These are phyloP conservation scores for Rhododendron griersonianum DNA, from an alignment of 148 eudicot genomes.

Conservation along the genomic window DNA sequence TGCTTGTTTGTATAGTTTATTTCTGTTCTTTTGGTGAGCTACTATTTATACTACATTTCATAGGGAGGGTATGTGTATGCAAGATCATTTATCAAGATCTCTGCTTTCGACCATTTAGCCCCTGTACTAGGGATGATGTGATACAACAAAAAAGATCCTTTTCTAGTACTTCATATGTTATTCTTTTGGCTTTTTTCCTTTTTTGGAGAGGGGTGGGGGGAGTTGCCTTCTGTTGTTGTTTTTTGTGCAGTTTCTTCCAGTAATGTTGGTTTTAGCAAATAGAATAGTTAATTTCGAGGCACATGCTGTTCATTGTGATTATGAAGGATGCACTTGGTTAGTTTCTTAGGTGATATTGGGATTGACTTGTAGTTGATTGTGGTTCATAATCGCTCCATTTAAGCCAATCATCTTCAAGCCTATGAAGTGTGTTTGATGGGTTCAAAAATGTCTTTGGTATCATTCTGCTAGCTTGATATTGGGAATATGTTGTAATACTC, in stretches of 20 bases:
- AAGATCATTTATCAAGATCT: neutral
- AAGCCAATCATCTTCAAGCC: neutral
- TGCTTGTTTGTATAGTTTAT: neutral
- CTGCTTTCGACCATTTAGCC: neutral
- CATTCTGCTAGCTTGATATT: neutral
- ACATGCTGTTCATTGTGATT: neutral
- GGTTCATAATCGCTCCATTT: neutral
- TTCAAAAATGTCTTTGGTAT: neutral
- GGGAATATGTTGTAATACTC: neutral
- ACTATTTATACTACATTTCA: neutral
- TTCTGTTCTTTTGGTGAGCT: neutral
- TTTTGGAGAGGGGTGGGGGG: neutral
- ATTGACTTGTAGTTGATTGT: neutral
- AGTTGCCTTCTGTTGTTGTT: neutral
- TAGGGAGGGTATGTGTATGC: neutral
- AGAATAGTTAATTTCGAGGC: neutral
- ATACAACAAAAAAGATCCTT: neutral
- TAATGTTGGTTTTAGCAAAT: neutral
- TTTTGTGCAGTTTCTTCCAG: neutral
- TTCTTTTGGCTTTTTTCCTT: neutral
- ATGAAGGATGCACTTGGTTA: neutral
- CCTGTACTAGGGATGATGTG: neutral
- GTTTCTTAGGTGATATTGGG: neutral
- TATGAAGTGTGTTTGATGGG: neutral
- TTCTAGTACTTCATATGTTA: neutral